Conservation (phyloP, 2,329 filamentous ascomycete genomes). For the Proliferodiscus dingleyae region DNA sequence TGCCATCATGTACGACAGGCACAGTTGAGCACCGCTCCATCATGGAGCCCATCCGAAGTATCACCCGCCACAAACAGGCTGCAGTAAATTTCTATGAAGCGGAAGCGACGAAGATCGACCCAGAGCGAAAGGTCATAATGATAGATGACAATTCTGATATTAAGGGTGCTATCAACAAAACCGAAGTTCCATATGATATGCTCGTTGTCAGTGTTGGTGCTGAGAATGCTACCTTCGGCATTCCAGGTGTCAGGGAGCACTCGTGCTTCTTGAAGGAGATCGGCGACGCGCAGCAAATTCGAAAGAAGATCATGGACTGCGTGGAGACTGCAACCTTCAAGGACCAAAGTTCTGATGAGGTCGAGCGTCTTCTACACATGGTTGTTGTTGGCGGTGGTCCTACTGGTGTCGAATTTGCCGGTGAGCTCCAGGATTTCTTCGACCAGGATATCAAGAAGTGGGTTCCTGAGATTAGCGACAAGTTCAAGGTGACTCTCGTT, state of each 20-base stretch:
- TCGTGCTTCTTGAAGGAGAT: constrained; percentile 99
- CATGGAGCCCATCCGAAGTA: constrained; percentile 97
- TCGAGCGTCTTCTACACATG: constrained; percentile 95
- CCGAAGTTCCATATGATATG: constrained; percentile 96
- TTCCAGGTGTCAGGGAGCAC: constrained; percentile 90
- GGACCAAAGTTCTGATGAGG: constrained; percentile 81
- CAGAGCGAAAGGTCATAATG: constrained; percentile 80
- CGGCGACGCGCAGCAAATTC: constrained; percentile 88
- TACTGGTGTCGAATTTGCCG: constrained; percentile 96
- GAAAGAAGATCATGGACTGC: constrained; percentile 99
- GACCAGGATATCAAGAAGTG: constrained; percentile 97
- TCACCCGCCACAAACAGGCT: constrained; percentile 90
- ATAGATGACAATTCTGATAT: constrained; percentile 91
- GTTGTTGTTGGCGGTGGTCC: constrained; percentile 91
- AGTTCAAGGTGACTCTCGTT: constrained; percentile 96
- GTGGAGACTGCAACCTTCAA: constrained; percentile 98
- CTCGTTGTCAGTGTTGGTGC: constrained; percentile 94
- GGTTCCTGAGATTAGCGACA: constrained; percentile 89
- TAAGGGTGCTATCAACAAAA: constrained; percentile 75
- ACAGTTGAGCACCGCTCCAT: constrained; percentile 98
- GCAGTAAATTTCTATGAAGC: constrained; percentile 97
- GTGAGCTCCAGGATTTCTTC: constrained; percentile 98
- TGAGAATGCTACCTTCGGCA: constrained; percentile 97
- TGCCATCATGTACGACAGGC: constrained; percentile 95
- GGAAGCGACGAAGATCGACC: constrained; percentile 91